phyloP scores from a whole-genome alignment of 805 yeast species.

The Metschnikowia gruessii region DNA sequence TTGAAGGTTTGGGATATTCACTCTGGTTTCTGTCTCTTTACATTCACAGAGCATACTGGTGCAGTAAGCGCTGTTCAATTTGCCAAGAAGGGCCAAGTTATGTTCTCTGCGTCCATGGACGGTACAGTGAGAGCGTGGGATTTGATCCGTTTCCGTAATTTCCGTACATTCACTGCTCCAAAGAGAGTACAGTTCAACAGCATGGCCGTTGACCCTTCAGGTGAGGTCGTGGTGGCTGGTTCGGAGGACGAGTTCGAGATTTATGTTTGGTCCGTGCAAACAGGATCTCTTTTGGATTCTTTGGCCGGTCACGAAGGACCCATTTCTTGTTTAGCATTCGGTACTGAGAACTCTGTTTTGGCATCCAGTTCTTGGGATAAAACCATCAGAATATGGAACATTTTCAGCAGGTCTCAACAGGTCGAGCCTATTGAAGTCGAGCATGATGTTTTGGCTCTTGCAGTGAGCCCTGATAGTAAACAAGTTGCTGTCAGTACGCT shows the following conservation, averaged over 20 bases:
- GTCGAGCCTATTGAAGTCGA: constrained; percentile 88
- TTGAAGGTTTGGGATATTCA: constrained; percentile 93
- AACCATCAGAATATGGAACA: constrained; percentile 89
- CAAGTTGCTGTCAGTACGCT: constrained; percentile 84
- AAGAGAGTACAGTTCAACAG: constrained; percentile 82
- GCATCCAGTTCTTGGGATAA: constrained; percentile 97
- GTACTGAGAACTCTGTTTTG: constrained; percentile 67
- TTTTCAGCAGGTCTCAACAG: constrained; percentile 80
- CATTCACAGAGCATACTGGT: constrained; percentile 87
- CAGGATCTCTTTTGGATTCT: constrained; percentile 84
- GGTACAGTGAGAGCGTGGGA: constrained; percentile 99
- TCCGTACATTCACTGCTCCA: constrained; percentile 91
- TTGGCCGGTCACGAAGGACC: constrained; percentile 96
- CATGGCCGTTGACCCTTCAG: constrained; percentile 94
- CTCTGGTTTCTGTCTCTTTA: constrained; percentile 89
- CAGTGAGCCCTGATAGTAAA: constrained; percentile 91
- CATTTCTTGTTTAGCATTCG: constrained; percentile 81
- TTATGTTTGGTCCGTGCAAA: constrained; percentile 96
- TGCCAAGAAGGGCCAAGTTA: constrained; percentile 85
- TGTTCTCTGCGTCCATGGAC: constrained; percentile 88
- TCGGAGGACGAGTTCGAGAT: constrained; percentile 86
- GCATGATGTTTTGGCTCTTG: constrained; percentile 78
- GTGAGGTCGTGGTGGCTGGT: constrained; percentile 95
- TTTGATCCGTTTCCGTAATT: constrained; percentile 85
- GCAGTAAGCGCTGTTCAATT: constrained; percentile 86